Evolutionary conservation across 2,329 filamentous ascomycete species (phyloP), one percentile per base, ranked within the genome.

Genomic region (Alternaria consortialis): DNA sequence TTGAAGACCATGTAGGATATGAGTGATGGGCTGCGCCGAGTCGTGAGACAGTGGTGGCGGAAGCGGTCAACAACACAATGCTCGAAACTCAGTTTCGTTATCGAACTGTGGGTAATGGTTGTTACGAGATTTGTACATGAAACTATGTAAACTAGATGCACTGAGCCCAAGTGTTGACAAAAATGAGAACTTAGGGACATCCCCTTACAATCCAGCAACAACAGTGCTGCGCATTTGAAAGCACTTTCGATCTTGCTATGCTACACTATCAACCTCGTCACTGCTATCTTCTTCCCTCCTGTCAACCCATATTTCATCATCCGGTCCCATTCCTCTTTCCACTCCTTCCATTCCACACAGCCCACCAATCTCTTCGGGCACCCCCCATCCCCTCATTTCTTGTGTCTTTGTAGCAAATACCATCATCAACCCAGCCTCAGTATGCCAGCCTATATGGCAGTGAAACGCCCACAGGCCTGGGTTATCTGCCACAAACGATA

Each of bases 401-500:
- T 87, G 84, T 11, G 80, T 76, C 31, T 83, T 77, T 7, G 82
- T 83, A 29, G 87, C 67, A 55, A 90, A 83, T 72, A 88, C 85
- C 87, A 89, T 89, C 32, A 84, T 60, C 53, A 78, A 51, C 15
- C 76, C 76, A 2, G 73, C 58, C 54, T 61, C 58, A 12, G 62
- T 65, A 59, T 79, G 76, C 79, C 75, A 94, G 73, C 92, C 90
- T 54, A 94, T 90, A 74, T 94, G 91, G 78, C 91, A 94, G 78
- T 93, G 91, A 80, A 93, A 83, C 13, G 83, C 70, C 82, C 82
- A 80, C 61, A 76, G 70, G 66, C 88, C 89, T 11, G 90, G 87
- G 66, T 91, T 91, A 71, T 91, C 84, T 1, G 89, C 87, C 58
- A 78, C 67, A 63, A 84, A 84, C 0, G 82, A 72, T 11, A 94